A percentile compares a stretch with the other conserved stretches of the same genome.
Conservation (phyloP, 345 rosid species). For the Orychophragmus violaceus region DNA sequence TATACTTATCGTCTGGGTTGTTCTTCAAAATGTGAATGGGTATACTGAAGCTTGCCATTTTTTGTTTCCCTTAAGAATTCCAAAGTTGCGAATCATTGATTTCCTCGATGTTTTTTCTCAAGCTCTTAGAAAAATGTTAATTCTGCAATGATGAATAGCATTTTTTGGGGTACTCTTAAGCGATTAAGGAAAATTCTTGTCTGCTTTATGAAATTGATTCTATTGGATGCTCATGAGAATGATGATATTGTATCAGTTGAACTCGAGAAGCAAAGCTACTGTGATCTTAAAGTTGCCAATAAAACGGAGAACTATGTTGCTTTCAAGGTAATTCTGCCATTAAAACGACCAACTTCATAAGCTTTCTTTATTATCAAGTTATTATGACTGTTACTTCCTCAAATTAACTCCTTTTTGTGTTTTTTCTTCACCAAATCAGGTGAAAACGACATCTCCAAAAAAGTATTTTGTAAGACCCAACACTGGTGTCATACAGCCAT, state of each 20-base stretch:
- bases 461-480: conserved; percentile 98
- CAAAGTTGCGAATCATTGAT: neutral
- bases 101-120: neutral
- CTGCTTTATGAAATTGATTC: neutral
- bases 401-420: neutral
- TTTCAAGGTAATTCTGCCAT: conserved; percentile 49
- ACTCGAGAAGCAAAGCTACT: conserved; percentile 57
- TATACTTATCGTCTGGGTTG: neutral
- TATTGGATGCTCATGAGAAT: neutral
- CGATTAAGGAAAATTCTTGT: neutral
- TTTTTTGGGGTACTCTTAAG: neutral
- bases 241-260: conserved; percentile 44
- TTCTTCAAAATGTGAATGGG: neutral
- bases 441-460: conserved; percentile 94
- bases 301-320: conserved; percentile 74
- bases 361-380: neutral
- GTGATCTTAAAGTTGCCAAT: conserved; percentile 70
- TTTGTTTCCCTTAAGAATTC: neutral
- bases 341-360: neutral
- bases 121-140: neutral
- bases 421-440: conserved; percentile 37
- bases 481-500: conserved; percentile 74
- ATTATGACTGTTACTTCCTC: neutral
- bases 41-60: neutral
- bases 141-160: neutral